A percentile compares a stretch with the other conserved stretches of the same genome.
Evolutionary conservation across 1,284 basidiomycete genomes (phyloP).

Genomic region (Melampsora americana): DNA sequence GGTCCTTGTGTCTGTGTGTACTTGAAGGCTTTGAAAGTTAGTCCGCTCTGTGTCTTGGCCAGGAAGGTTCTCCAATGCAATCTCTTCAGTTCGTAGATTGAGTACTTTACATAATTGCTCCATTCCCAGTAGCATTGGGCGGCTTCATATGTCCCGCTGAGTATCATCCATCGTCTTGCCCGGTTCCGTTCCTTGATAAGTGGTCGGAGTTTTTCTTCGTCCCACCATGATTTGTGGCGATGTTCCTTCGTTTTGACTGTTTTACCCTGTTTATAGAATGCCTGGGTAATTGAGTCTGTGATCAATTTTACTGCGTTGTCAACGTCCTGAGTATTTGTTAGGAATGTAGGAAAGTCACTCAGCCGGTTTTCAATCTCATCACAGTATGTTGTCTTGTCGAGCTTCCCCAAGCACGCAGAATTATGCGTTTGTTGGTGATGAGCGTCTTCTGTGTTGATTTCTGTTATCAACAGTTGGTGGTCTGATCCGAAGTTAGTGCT

Average conservation of each 20-base stretch:
- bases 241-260: neutral
- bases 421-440: neutral
- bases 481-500: neutral
- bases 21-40: neutral
- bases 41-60: neutral
- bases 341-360: neutral
- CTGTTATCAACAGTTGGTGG: neutral
- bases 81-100: neutral
- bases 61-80: neutral
- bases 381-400: neutral
- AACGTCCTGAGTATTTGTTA: neutral
- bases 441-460: neutral
- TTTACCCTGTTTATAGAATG: neutral
- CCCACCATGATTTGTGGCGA: conserved; percentile 8
- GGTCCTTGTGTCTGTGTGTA: neutral
- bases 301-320: neutral
- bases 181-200: neutral
- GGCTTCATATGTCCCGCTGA: neutral
- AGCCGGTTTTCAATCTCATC: neutral
- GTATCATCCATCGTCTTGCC: neutral
- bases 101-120: neutral
- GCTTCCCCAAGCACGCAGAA: neutral
- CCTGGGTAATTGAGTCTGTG: neutral
- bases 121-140: neutral
- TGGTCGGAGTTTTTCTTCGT: neutral